Conservation (phyloP, 164 flowering plant species). For the Vitis labrusca region DNA sequence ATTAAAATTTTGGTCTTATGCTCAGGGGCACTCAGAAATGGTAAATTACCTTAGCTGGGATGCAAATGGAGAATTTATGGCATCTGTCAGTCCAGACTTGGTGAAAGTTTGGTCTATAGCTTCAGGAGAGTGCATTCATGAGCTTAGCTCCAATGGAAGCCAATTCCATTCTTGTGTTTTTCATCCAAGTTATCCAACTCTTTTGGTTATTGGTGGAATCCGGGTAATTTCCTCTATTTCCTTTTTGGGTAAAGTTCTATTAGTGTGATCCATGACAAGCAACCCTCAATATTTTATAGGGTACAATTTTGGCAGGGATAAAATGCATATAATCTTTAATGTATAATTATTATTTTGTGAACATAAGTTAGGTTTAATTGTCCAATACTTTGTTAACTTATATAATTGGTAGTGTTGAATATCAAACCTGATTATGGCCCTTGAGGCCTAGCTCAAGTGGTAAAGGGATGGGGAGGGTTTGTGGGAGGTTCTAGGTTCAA, state of each 20-base stretch:
- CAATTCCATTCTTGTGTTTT: conserved; percentile 89
- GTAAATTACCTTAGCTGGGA: conserved; percentile 89
- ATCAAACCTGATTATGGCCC: too few relatives aligned
- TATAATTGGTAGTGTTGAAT: too few relatives aligned
- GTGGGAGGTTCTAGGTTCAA: too few relatives aligned
- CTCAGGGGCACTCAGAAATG: conserved; percentile 67
- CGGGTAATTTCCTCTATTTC: conserved; percentile 39
- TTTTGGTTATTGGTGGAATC: conserved; percentile 80
- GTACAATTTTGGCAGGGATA: too few relatives aligned
- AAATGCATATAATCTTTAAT: too few relatives aligned
- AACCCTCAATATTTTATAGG: neutral
- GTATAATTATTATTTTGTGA: too few relatives aligned
- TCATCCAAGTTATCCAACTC: conserved; percentile 75
- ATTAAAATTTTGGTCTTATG: neutral
- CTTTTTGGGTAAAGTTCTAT: neutral
- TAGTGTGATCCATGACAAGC: neutral
- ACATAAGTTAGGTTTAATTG: too few relatives aligned
- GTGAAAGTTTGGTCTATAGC: conserved; percentile 77
- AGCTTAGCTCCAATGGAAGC: conserved; percentile 66
- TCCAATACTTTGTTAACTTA: too few relatives aligned
- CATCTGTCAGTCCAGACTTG: conserved; percentile 74
- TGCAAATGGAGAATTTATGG: conserved; percentile 71
- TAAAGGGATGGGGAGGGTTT: too few relatives aligned
- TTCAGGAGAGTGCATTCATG: conserved; percentile 80
- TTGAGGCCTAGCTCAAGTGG: too few relatives aligned